Conservation (phyloP, 2,329 filamentous ascomycete genomes). For the Talaromyces sp. region DNA sequence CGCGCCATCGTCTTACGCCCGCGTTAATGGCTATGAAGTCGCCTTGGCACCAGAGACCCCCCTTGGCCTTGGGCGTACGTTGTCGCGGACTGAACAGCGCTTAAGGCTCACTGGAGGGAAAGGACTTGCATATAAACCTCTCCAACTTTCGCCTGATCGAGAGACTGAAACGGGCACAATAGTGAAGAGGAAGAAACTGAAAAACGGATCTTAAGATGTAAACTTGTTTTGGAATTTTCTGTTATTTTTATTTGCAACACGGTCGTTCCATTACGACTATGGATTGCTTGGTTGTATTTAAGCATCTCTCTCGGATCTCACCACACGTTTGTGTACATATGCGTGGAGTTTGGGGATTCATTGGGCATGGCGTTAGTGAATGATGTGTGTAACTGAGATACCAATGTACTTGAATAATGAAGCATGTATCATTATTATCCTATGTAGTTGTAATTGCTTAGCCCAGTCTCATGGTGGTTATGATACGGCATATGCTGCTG, state of each 20-base stretch:
- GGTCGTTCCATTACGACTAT: not conserved
- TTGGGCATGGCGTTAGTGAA: not conserved
- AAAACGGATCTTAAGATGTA: not conserved
- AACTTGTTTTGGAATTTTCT: not conserved
- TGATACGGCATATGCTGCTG: not conserved
- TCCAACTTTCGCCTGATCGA: conserved; percentile 24
- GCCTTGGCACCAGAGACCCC: conserved; percentile 34
- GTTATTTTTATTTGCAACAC: not conserved
- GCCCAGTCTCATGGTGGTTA: not conserved
- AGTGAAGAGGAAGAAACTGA: conserved; percentile 1
- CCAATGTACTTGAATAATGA: not conserved
- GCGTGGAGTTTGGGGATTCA: not conserved
- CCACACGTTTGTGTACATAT: not conserved
- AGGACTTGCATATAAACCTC: conserved; percentile 37
- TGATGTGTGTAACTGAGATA: not conserved
- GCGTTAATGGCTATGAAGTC: conserved; percentile 35
- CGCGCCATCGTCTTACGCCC: conserved; percentile 23
- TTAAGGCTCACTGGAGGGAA: conserved; percentile 38
- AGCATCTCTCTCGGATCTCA: not conserved
- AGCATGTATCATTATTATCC: not conserved
- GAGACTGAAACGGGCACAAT: conserved; percentile 10
- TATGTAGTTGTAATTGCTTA: not conserved
- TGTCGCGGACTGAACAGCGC: conserved; percentile 40
- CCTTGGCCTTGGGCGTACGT: conserved; percentile 31
- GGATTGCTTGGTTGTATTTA: not conserved